Evolutionary conservation across 2,329 filamentous ascomycete species (phyloP).

Genomic region (Talaromyces sp.): DNA sequence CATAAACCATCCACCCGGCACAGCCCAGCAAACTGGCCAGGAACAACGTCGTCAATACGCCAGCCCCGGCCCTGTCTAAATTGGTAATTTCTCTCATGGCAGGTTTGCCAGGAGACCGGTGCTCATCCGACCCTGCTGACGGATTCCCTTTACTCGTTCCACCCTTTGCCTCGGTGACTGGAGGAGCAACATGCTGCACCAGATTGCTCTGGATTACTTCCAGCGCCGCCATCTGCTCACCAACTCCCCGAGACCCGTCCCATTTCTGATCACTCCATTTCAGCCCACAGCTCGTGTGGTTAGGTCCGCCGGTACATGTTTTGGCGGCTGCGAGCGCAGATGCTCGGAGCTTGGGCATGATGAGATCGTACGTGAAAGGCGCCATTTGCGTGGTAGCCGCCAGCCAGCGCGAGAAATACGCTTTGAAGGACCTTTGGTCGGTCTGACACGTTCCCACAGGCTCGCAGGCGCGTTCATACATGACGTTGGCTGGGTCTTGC

Average conservation of each 20-base stretch:
- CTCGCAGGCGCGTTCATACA: conserved; percentile 59
- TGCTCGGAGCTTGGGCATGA: conserved; percentile 48
- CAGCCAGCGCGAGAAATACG: conserved; percentile 58
- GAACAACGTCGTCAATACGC: conserved; percentile 36
- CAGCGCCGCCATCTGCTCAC: conserved; percentile 35
- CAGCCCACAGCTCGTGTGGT: conserved; percentile 31
- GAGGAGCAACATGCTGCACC: conserved; percentile 23
- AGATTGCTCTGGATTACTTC: conserved; percentile 31
- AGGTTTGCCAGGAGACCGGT: conserved; percentile 11
- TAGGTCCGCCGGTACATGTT: conserved; percentile 47
- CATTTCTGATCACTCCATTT: conserved; percentile 35
- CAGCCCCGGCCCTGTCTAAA: conserved; percentile 38
- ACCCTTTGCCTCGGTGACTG: conserved; percentile 24
- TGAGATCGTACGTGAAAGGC: conserved; percentile 47
- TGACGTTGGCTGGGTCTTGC: conserved; percentile 26
- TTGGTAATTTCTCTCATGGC: conserved; percentile 18
- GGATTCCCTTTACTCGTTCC: conserved; percentile 28
- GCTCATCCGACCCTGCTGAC: conserved; percentile 21
- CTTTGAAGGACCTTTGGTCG: conserved; percentile 63
- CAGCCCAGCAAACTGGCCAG: conserved; percentile 28
- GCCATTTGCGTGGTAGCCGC: conserved; percentile 55
- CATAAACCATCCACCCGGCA: conserved; percentile 32
- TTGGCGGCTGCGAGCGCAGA: conserved; percentile 52
- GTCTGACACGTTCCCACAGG: conserved; percentile 49
- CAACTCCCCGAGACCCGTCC: conserved; percentile 33